Conservation (phyloP, 2,329 filamentous ascomycete species). For the Chrysosporium queenslandicum region DNA sequence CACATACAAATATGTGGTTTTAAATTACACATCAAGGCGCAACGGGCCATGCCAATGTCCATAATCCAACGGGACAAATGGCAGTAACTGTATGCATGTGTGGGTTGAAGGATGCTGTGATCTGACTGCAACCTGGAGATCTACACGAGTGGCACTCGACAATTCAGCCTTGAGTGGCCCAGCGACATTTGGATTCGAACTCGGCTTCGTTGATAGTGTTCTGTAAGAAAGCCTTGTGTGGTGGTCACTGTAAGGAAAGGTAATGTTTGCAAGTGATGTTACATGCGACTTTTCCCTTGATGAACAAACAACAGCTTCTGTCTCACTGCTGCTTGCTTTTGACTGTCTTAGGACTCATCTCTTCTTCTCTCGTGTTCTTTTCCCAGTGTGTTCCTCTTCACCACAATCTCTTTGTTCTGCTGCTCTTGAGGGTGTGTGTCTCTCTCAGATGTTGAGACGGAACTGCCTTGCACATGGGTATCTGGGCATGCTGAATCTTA, state of each 20-base stretch:
- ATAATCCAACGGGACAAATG: no score
- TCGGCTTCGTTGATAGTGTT: no score
- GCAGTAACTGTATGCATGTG: no score
- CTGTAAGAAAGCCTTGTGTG: no score
- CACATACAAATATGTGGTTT: no score
- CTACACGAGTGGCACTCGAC: no score
- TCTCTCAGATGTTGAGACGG: neutral
- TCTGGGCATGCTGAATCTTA: neutral
- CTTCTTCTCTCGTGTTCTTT: neutral
- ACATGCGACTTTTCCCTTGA: neutral
- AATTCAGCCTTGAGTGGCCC: neutral
- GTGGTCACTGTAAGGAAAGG: neutral
- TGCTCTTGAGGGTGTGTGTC: neutral
- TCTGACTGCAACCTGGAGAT: no score
- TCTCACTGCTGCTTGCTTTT: neutral
- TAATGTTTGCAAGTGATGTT: neutral
- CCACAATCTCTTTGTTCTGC: no score
- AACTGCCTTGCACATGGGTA: neutral
- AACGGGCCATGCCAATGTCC: no score
- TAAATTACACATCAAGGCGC: no score
- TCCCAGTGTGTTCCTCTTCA: neutral
- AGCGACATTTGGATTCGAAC: neutral
- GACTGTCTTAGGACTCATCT: neutral
- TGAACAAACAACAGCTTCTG: conserved; percentile 16
- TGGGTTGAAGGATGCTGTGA: no score